Conservation (phyloP, 331 rosid genomes). For the Quercus tomentella region DNA sequence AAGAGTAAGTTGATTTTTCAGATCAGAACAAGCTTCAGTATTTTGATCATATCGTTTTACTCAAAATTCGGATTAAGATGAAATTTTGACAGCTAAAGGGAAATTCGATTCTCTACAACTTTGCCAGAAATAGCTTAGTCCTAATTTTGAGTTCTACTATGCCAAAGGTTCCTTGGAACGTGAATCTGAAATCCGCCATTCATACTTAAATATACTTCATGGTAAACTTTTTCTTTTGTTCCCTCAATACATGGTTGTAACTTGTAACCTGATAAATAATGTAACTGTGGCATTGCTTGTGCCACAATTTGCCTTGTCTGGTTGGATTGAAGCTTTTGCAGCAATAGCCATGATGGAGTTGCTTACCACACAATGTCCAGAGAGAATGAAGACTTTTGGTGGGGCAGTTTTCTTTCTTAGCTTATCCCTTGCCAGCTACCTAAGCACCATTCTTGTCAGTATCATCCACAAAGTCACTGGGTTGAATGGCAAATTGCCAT, state of each 20-base stretch:
- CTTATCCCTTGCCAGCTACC: slow-evolving; percentile 35
- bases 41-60: too few relatives aligned
- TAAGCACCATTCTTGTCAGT: slow-evolving; percentile 27
- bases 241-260: background rate
- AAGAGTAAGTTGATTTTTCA: too few relatives aligned
- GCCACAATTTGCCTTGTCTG: slow-evolving; percentile 46
- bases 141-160: too few relatives aligned
- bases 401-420: slow-evolving; percentile 55
- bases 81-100: too few relatives aligned
- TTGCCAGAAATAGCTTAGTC: too few relatives aligned
- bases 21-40: too few relatives aligned
- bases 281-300: slow-evolving; percentile 35
- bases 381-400: slow-evolving; percentile 52
- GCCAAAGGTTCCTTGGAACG: too few relatives aligned
- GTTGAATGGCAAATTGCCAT: slow-evolving; percentile 15
- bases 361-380: slow-evolving; percentile 49
- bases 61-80: too few relatives aligned
- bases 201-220: background rate
- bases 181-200: background rate
- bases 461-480: slow-evolving; percentile 8
- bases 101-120: too few relatives aligned
- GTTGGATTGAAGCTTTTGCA: slow-evolving; percentile 48
- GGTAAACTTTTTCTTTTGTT: slow-evolving; percentile 10
- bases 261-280: background rate
- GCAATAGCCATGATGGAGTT: slow-evolving; percentile 58